Evolutionary conservation across 2,329 filamentous ascomycete genomes (phyloP).

Genomic region (Colletotrichum liriopes): DNA sequence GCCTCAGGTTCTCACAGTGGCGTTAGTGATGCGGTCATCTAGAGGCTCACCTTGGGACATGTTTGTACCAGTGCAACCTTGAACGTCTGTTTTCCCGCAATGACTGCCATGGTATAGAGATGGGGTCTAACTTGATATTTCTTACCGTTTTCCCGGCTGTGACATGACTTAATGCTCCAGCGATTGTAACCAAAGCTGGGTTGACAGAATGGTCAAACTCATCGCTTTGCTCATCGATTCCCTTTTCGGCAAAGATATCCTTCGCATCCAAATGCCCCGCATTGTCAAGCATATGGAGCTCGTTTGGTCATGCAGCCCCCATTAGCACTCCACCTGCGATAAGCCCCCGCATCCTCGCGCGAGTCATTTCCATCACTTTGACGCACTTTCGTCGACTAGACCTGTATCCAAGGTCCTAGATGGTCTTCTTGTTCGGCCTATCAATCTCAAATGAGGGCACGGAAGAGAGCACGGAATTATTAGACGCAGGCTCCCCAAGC

Average conservation of each 20-base stretch:
- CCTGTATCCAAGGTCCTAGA: neutral
- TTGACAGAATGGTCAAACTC: neutral
- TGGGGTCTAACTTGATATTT: too few relatives aligned
- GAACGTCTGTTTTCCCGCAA: neutral
- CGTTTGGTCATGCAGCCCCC: slow-evolving; percentile 1
- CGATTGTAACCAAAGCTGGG: neutral
- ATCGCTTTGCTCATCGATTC: slow-evolving; percentile 17
- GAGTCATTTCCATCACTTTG: slow-evolving; percentile 15
- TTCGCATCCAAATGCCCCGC: neutral
- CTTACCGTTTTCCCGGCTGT: neutral
- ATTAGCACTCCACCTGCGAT: slow-evolving; percentile 9
- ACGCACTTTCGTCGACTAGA: neutral
- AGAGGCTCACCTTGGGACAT: slow-evolving; percentile 21
- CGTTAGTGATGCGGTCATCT: neutral
- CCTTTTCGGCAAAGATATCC: slow-evolving; percentile 16
- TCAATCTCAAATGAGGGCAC: neutral
- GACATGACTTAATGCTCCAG: neutral
- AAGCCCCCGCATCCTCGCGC: slow-evolving; percentile 11
- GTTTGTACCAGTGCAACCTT: slow-evolving; percentile 37
- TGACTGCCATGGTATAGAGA: slow-evolving; percentile 8
- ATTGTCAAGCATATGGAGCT: neutral
- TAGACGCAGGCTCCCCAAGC: neutral
- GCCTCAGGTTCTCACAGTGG: neutral
- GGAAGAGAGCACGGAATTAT: neutral
- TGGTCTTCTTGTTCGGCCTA: neutral